Percentiles rank a stretch among this genome's conserved stretches.
These are phyloP conservation scores for Lomentospora prolificans DNA, from an alignment of 2,329 filamentous ascomycete genomes.

Conservation along the genomic window DNA sequence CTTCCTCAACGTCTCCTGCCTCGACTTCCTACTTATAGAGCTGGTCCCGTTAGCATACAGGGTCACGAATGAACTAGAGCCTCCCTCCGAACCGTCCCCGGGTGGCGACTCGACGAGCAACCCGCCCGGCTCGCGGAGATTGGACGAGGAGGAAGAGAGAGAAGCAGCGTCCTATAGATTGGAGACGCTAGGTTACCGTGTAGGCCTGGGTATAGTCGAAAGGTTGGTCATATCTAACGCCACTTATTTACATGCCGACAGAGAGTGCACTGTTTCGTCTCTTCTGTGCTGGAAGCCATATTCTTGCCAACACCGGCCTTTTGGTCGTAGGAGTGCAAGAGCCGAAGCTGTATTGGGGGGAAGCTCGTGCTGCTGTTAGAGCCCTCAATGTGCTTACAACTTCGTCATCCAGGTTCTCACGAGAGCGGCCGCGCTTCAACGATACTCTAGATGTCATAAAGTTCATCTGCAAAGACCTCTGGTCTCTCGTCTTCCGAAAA, in stretches of 20 bases:
- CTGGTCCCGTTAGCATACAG: slow-evolving; percentile 90
- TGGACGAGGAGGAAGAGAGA: slow-evolving; percentile 70
- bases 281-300: too few relatives aligned
- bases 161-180: slow-evolving; percentile 80
- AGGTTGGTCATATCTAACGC: slow-evolving; percentile 43
- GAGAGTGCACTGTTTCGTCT: too few relatives aligned
- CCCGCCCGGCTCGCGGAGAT: slow-evolving; percentile 18
- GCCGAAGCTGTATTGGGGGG: too few relatives aligned
- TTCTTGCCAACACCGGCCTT: too few relatives aligned
- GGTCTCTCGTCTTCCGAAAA: slow-evolving; percentile 89
- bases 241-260: too few relatives aligned
- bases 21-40: slow-evolving; percentile 94
- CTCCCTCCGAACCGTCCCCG: slow-evolving; percentile 16
- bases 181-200: slow-evolving; percentile 78
- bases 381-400: neutral
- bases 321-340: too few relatives aligned
- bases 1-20: slow-evolving; percentile 72
- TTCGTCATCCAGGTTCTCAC: slow-evolving; percentile 55
- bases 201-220: slow-evolving; percentile 86
- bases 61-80: slow-evolving; percentile 63
- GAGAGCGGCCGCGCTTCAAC: slow-evolving; percentile 76
- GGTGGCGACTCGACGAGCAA: slow-evolving; percentile 10
- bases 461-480: slow-evolving; percentile 96
- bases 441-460: slow-evolving; percentile 95
- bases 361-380: too few relatives aligned